These are phyloP conservation scores for Powellomyces hirtus DNA, from an alignment of 192 early-diverging fungal species.

Conservation along the genomic window DNA sequence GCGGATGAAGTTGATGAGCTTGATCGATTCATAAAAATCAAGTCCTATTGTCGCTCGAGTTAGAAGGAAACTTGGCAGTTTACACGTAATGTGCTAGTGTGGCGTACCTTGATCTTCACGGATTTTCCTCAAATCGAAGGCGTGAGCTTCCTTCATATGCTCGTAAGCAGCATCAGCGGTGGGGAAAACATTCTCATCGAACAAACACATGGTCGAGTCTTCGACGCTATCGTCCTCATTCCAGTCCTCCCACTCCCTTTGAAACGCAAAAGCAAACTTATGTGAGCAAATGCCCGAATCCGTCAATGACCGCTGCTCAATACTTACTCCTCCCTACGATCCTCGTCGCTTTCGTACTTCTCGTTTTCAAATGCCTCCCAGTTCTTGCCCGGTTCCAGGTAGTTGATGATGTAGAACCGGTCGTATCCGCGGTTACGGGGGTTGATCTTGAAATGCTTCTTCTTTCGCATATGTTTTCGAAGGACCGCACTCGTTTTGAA, in stretches of 20 bases:
- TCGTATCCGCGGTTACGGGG: slow-evolving; percentile 87
- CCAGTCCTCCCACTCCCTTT: slow-evolving; percentile 37
- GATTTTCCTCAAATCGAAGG: slow-evolving; percentile 72
- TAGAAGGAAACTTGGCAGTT: not conserved
- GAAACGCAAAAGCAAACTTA: not conserved
- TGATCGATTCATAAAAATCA: slow-evolving; percentile 82
- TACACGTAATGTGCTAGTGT: not conserved
- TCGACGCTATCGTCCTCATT: slow-evolving; percentile 63
- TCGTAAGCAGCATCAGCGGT: slow-evolving; percentile 61
- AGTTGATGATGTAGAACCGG: slow-evolving; percentile 93
- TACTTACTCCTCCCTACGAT: slow-evolving; percentile 62
- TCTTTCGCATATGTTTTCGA: slow-evolving; percentile 97
- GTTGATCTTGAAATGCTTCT: slow-evolving; percentile 96
- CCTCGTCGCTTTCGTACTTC: slow-evolving; percentile 68
- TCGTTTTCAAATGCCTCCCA: slow-evolving; percentile 88
- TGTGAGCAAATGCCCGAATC: not conserved
- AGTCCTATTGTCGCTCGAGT: slow-evolving; percentile 34
- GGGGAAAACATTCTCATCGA: slow-evolving; percentile 64
- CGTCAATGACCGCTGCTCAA: not conserved
- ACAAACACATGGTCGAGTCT: slow-evolving; percentile 78
- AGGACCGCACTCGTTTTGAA: slow-evolving; percentile 85
- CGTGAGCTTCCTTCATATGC: slow-evolving; percentile 73
- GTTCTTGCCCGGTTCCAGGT: slow-evolving; percentile 85
- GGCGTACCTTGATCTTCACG: slow-evolving; percentile 14
- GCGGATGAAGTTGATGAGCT: slow-evolving; percentile 85